Evolutionary conservation across 345 rosid genomes (phyloP).

Genomic region (Eucalyptus sp.): DNA sequence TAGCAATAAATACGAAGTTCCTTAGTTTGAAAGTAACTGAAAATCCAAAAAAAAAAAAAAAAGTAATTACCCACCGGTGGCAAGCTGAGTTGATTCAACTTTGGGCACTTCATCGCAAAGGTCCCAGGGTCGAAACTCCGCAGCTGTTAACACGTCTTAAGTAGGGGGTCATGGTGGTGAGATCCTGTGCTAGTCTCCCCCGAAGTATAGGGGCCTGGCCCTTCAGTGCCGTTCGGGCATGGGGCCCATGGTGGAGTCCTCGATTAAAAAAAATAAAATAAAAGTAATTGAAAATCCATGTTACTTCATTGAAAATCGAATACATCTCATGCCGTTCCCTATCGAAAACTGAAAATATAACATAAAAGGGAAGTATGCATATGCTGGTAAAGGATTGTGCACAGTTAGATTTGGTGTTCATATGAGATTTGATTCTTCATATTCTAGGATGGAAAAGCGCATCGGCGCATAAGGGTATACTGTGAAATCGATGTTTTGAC

Average conservation of each 20-base stretch:
- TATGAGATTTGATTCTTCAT: background rate
- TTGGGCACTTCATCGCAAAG: too few species aligned
- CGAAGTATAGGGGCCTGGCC: too few species aligned
- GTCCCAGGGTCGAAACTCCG: too few species aligned
- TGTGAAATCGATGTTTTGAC: background rate
- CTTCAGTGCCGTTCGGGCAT: too few species aligned
- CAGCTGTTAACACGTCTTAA: too few species aligned
- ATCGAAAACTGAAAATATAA: background rate
- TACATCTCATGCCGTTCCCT: background rate
- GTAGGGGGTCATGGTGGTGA: too few species aligned
- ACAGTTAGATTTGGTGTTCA: background rate
- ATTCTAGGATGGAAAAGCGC: background rate
- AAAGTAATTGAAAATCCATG: background rate
- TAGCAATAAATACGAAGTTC: background rate
- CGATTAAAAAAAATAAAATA: too few species aligned
- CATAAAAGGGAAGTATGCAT: background rate
- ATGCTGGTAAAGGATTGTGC: background rate
- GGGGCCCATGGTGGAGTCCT: too few species aligned
- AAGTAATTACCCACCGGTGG: too few species aligned
- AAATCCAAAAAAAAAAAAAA: background rate
- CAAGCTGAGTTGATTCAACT: too few species aligned
- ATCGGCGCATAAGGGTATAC: background rate
- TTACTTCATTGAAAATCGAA: background rate
- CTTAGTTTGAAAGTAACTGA: background rate
- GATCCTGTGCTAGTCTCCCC: too few species aligned